Evolutionary conservation across 768 basidiomycete genomes (phyloP).

Genomic region (Suillus variegatus): DNA sequence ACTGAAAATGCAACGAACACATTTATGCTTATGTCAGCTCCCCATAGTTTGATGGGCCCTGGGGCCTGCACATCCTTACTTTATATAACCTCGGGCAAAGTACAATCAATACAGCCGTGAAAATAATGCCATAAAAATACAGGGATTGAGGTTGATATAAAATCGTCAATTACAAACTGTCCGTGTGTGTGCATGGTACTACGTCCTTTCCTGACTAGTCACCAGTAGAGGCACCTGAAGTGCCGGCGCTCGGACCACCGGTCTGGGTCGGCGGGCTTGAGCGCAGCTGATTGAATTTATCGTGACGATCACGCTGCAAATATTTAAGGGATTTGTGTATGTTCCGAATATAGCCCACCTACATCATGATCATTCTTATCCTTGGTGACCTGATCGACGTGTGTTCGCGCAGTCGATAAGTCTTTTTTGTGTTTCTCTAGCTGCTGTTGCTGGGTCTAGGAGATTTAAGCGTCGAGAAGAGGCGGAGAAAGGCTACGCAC

Average conservation of each 20-base stretch:
- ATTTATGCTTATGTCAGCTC: conserved; percentile 5
- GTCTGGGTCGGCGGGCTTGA: not conserved
- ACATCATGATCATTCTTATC: conserved; percentile 26
- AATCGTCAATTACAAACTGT: not conserved
- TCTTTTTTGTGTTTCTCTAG: conserved; percentile 20
- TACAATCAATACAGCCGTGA: not conserved
- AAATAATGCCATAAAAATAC: not conserved
- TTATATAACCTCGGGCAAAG: not conserved
- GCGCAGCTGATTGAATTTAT: conserved; percentile 17
- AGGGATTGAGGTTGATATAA: not conserved
- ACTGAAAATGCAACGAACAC: conserved; percentile 5
- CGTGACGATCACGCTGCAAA: conserved; percentile 22
- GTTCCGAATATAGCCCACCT: conserved; percentile 3
- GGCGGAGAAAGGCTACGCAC: conserved; percentile 26
- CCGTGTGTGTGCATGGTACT: not conserved
- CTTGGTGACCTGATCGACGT: conserved; percentile 22
- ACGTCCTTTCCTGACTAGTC: not conserved
- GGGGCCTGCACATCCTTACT: too few species aligned
- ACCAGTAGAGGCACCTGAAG: conserved; percentile 2
- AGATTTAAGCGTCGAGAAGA: not conserved
- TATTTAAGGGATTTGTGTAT: not conserved
- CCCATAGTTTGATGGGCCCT: too few species aligned
- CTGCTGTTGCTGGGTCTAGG: conserved; percentile 28
- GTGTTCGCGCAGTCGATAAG: conserved; percentile 15
- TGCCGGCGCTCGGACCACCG: not conserved